These are phyloP conservation scores for Eucalyptus rudis DNA, from an alignment of 345 rosid species.

Conservation along the genomic window DNA sequence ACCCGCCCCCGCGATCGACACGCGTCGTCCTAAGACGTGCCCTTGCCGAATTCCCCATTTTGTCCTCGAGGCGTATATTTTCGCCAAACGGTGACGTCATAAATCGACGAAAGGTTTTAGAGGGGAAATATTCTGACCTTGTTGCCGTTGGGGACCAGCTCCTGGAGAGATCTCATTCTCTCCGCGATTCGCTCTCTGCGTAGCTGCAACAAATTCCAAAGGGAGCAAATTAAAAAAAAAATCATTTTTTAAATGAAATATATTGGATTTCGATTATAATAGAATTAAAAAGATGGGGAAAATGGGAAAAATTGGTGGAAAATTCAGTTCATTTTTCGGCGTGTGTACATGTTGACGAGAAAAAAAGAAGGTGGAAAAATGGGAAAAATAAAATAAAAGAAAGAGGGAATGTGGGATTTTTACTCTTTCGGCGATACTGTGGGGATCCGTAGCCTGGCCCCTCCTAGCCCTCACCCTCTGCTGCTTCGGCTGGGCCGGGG, in stretches of 20 bases:
- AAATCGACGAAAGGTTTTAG: not conserved
- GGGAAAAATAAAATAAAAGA: not conserved
- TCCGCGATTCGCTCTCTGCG: slow-evolving; percentile 97
- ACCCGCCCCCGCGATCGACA: not conserved
- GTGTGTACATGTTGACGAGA: too few species aligned
- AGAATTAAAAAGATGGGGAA: not conserved
- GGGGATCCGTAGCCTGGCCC: slow-evolving; percentile 99
- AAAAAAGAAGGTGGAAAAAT: not conserved
- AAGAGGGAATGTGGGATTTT: not conserved
- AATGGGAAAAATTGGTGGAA: not conserved
- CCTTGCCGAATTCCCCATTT: not conserved
- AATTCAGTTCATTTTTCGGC: not conserved
- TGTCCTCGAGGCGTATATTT: not conserved
- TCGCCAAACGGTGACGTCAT: not conserved
- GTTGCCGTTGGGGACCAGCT: slow-evolving; percentile 89
- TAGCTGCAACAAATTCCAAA: slow-evolving; percentile 23
- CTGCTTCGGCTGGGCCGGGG: slow-evolving; percentile 55
- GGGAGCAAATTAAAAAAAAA: not conserved
- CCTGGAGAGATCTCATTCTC: slow-evolving; percentile 96
- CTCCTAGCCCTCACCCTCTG: slow-evolving; percentile 77
- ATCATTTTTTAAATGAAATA: not conserved
- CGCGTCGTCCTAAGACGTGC: not conserved
- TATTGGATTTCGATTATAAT: not conserved
- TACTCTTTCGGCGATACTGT: slow-evolving; percentile 96
- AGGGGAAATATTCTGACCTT: slow-evolving; percentile 29